Evolutionary conservation across 352 stramenopile species (phyloP), one percentile per base, ranked within the genome.

Genomic region (Globisporangium orthogonon): DNA sequence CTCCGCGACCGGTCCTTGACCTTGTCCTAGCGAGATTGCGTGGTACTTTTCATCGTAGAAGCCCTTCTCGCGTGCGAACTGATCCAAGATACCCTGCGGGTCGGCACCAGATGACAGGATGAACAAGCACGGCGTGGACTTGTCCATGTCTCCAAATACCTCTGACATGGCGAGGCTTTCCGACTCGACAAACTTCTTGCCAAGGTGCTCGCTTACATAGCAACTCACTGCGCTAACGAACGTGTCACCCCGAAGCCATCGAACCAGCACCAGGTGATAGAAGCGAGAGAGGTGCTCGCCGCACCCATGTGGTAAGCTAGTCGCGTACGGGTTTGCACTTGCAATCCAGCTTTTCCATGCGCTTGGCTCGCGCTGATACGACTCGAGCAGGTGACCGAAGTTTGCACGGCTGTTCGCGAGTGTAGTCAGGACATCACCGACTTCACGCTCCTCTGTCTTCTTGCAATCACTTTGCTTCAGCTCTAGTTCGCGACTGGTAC

Each of bases 101-200:
- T 92, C 84, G 2, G 84, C 75, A 0, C 84, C 84, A 1, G 83
- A 72, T 4, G 83, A 92, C 11, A 94, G 62, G 44, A 94, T 75
- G 56, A 94, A 91, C 14, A 94, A 46, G 17, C 78, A 89, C 0
- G 84, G 84, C 3, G 81, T 91, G 15, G 63, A 56, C 18, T 76
- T 80, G 46, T 83, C 71, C 50, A 87, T 75, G 49, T 91, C 80
- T 35, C 50, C 58, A 52, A 70, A 87, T 9, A 86, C 53, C 3
- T 80, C 74, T 6, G n/a, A 52, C 62, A 94, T 86, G 1, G 55
- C 53, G 18, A 63, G 28, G 18, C 15, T 62, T 46, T 37, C 47
- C 7, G 30, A 18, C 23, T 48, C 60, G 23, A 66, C 51, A 52
- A 79, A 56, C 49, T 48, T 35, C 2, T 55, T 49, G 7, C 74